These are phyloP conservation scores for Psidium guajava DNA, from an alignment of 345 rosid species.

Conservation along the genomic window DNA sequence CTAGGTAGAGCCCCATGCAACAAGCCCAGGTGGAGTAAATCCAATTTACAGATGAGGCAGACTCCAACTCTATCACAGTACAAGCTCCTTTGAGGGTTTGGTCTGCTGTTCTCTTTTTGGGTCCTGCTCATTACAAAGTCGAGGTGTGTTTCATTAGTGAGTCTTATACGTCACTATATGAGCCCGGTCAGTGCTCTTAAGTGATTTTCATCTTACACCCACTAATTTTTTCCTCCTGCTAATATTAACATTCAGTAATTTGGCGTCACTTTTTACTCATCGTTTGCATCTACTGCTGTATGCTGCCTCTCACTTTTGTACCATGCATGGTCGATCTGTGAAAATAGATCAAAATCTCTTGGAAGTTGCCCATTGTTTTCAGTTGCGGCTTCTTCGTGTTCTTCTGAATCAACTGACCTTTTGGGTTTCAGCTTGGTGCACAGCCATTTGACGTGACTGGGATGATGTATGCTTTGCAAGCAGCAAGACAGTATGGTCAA, in stretches of 20 bases:
- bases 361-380: neutral
- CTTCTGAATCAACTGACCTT: neutral
- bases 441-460: conserved; percentile 47
- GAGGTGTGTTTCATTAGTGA: neutral
- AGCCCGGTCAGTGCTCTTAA: neutral
- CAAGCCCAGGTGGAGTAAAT: neutral
- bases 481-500: conserved; percentile 35
- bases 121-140: neutral
- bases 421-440: conserved; percentile 23
- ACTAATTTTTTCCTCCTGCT: neutral
- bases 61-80: neutral
- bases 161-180: neutral
- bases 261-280: neutral
- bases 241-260: neutral
- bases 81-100: neutral
- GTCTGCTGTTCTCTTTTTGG: neutral
- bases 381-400: neutral
- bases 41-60: neutral
- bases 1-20: neutral
- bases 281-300: neutral
- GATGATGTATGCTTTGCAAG: conserved; percentile 43
- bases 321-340: neutral
- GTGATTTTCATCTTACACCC: neutral
- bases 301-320: neutral
- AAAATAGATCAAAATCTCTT: neutral